Evolutionary conservation across 108 stramenopile genomes (phyloP), one percentile per base, ranked within the genome.

Genomic region (Fragilaria radians): DNA sequence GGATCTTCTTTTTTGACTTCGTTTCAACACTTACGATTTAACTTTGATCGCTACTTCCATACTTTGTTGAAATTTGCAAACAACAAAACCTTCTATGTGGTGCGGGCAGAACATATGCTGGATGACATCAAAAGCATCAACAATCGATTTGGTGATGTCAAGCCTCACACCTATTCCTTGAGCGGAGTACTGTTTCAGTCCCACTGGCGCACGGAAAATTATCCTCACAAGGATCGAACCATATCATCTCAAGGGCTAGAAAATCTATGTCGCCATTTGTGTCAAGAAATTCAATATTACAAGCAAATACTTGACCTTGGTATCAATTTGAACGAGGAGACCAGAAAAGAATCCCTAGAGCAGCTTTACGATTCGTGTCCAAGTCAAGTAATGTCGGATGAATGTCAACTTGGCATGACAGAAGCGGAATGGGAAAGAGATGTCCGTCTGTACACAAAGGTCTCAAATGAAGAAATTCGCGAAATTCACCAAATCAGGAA

Each of bases 241-340:
- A 28, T 72, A 64, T 50, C 62, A 65, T 4, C 59, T 61, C 25
- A 70, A 68, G 47, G 63, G 61, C 3, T 66, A 65, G 18, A 72
- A 63, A 48, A 48, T 64, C 45, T 77, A 4, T 77, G 75, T 50
- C 62, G 32, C 19, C 55, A 42, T 24, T 48, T 77, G 1, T 77
- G 75, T 57, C 68, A 72, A 45, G 75, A 77, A 46, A 77, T 77
- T 45, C 75, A 77, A 52, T 21, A 72, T 17, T 77, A 77, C 50
- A 77, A 72, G 45, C 26, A 53, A 7, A 53, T 77, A 34, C 28
- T 72, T 4, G 34, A 26, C n/a, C 31, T 26, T 28, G 75, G 70
- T n/a, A 27, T 46, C 36, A 77, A 77, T 32, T 55, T 77, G 1
- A 57, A 68, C 7, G 36, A 72, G 3, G 52, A 59, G 17, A 52